These are phyloP conservation scores for Oryza longistaminata DNA, from an alignment of 176 grass and related monocot genomes.

Conservation along the genomic window DNA sequence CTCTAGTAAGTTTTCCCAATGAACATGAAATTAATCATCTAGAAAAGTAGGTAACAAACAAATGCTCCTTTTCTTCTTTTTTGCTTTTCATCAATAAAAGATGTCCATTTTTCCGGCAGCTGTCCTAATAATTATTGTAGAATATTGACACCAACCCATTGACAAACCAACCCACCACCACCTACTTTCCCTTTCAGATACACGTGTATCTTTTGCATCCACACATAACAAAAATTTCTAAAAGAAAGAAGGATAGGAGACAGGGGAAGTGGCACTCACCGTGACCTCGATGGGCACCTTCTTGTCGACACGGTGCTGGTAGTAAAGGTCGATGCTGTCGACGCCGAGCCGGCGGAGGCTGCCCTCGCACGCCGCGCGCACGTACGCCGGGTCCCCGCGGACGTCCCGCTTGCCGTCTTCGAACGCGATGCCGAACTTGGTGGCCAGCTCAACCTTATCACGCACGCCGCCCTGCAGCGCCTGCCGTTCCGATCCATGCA, in stretches of 20 bases:
- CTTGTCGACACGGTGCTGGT: conserved; percentile 55
- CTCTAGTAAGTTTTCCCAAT: not conserved
- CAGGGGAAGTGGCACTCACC: conserved; percentile 7
- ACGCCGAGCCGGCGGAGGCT: conserved; percentile 49
- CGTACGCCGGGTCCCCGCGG: conserved; percentile 49
- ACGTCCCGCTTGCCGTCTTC: conserved; percentile 6
- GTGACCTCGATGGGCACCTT: conserved; percentile 53
- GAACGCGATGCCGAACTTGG: conserved; percentile 40
- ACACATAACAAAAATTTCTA: not conserved
- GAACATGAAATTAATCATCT: not conserved
- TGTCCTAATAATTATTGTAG: not conserved
- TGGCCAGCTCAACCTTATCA: conserved; percentile 45
- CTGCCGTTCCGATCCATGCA: conserved; percentile 13
- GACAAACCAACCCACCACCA: not conserved
- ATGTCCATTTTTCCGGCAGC: not conserved
- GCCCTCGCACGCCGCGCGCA: conserved; percentile 45
- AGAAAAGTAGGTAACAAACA: not conserved
- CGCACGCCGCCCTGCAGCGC: conserved; percentile 32
- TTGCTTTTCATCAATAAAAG: not conserved
- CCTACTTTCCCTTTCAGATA: not conserved
- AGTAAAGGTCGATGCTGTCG: conserved; percentile 68
- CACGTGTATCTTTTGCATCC: not conserved
- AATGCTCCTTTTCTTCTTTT: not conserved
- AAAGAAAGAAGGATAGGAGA: not conserved
- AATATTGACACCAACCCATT: not conserved